Evolutionary conservation across 2,329 filamentous ascomycete species (phyloP), one percentile per base, ranked within the genome.

Genomic region (Neonectria coccinea): DNA sequence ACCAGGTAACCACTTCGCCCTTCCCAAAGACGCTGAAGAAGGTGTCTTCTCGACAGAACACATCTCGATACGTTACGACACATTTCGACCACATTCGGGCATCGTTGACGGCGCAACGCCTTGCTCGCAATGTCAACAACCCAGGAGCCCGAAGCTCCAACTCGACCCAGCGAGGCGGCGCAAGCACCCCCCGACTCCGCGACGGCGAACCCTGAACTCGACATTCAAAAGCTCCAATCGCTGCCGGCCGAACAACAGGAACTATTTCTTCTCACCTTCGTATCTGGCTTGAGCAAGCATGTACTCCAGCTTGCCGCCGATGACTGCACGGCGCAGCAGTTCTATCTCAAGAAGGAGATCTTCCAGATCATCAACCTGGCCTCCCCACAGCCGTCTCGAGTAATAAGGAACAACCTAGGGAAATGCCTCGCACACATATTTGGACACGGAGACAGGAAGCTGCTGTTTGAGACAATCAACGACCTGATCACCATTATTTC

Each of bases 231-330:
- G 85, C 89, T 99, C 52, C 91, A 97, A 79, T 87, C 92, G 56
- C 88, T 98, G 51, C 93, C 95, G 47, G 89, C 92, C 58, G 96
- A 99, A 81, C 96, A 99, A 79, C 96, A 99, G 80, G 94, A 97
- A 75, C 88, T 99, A 12, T 97, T 96, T 79, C 87, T 99, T 67
- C 86, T 99, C 65, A 97, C 91, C 27, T 97, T 97, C 77, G 91
- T 94, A 39, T 91, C 94, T 29, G 89, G 91, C 65, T 85, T 99
- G 60, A 91, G 89, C 67, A 91, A 91, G 71, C 92, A 97, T 84
- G 92, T 97, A 48, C 85, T 89, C 58, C 83, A 83, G 16, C 86
- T 98, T 51, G 87, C 89, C 57, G 85, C 89, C 66, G 93, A 97
- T 71, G 92, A 92, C 76, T 92, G 94, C 70, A 95, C 92, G 22